phyloP scores from a whole-genome alignment of 2,329 filamentous ascomycete genomes.

The Colletotrichum sp. region DNA sequence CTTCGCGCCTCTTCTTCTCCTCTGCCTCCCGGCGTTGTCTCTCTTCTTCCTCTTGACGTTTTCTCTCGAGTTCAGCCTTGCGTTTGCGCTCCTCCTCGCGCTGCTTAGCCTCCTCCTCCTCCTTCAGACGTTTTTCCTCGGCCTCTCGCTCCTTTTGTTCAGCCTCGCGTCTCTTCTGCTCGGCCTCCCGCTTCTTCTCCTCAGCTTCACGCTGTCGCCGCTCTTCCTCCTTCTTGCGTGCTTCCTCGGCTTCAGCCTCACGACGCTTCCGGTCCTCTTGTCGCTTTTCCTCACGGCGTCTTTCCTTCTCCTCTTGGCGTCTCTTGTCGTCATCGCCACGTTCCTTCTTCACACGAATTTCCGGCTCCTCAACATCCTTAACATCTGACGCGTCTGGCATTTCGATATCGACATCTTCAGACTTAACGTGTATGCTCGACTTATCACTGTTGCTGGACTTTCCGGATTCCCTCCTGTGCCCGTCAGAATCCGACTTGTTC shows the following conservation, averaged over 20 bases:
- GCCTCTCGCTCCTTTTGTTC: slow-evolving; percentile 41
- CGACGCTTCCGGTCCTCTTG: slow-evolving; percentile 29
- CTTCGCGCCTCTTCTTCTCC: slow-evolving; percentile 32
- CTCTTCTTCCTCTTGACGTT: slow-evolving; percentile 26
- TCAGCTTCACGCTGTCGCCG: slow-evolving; percentile 19
- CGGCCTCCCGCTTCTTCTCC: slow-evolving; percentile 20
- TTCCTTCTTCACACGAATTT: slow-evolving; percentile 37
- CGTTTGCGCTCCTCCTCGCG: slow-evolving; percentile 37
- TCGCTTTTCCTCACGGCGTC: slow-evolving; percentile 21
- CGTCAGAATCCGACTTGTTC: slow-evolving; percentile 38
- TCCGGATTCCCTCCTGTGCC: slow-evolving; percentile 45
- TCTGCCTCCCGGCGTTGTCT: slow-evolving; percentile 25
- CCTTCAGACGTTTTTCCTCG: slow-evolving; percentile 38
- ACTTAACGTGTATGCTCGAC: slow-evolving; percentile 60
- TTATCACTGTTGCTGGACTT: slow-evolving; percentile 50
- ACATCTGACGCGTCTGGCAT: slow-evolving; percentile 55
- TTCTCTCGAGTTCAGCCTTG: slow-evolving; percentile 26
- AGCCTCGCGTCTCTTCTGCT: slow-evolving; percentile 24
- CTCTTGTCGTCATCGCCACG: slow-evolving; percentile 41
- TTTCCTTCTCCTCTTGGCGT: slow-evolving; percentile 31
- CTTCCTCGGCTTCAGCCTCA: slow-evolving; percentile 36
- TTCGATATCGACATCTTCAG: slow-evolving; percentile 60
- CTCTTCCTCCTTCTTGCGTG: slow-evolving; percentile 33
- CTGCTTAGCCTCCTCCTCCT: slow-evolving; percentile 29
- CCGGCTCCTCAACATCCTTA: slow-evolving; percentile 30